Base-by-base conservation (phyloP, 805 yeast species). In the Wickerhamomyces bisporus region DNA sequence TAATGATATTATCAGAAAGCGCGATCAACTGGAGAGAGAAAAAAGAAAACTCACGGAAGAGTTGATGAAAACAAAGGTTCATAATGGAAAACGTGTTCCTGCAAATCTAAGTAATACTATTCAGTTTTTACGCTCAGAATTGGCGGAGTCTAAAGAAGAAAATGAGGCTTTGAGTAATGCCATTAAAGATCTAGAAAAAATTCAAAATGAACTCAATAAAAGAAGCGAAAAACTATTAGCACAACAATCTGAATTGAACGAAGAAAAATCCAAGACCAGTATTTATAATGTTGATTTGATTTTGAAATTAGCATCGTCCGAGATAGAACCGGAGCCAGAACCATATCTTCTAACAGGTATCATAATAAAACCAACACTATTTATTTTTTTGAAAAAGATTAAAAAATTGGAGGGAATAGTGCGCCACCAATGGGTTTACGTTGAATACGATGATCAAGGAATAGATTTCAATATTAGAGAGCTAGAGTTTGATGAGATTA, bases 301-400 rank as follows among this genome's bases (percentile, higher is more conserved):
- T 5, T 29, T 65, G 24, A 44, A 48, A 21, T 21, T 21, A 21
- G n/a, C n/a, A n/a, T n/a, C n/a, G n/a, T n/a, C n/a, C n/a, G n/a
- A n/a, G n/a, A n/a, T n/a, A n/a, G n/a, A n/a, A n/a, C n/a, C n/a
- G 2, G 34, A 43, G 12, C 32, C 57, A 11, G 70, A 66, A 20
- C 69, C 71, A 5, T 66, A 65, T 55, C 36, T 65, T 6, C 44
- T 69, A 3, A 52, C 54, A 11, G 73, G 72, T 18, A 58, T 64
- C 3, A 52, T 68, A 3, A 30, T 66, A 10, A 55, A 50, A 28
- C 57, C 60, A 9, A 39, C 45, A 5, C 55, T 55, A 17, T 67
- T 60, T 41, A 64, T 54, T 25, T 64, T 52, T 36, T 36, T 53
- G 33, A 55, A 47, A 29, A 50, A 44, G 19, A 26, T 30, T 11